Conservation (phyloP, 208 protist genomes). For the Borovskyia barvae region DNA sequence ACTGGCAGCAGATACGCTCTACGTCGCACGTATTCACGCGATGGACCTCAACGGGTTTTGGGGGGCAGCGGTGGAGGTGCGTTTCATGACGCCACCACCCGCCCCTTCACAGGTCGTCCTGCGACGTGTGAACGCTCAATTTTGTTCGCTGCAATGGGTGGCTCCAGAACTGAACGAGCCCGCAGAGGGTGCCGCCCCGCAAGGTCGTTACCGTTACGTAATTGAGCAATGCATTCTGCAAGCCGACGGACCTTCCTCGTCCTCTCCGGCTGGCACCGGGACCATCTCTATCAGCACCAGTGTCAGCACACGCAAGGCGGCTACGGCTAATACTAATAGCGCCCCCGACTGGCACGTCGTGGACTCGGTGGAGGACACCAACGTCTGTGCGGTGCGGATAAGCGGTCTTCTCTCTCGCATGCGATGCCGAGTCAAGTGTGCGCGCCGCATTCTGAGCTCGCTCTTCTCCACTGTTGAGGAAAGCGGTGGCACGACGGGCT, state of each 20-base stretch:
- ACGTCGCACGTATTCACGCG: slow-evolving; percentile 64
- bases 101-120: slow-evolving; percentile 65
- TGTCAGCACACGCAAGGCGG: slow-evolving; percentile 10
- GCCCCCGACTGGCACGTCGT: slow-evolving; percentile 71
- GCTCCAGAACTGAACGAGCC: slow-evolving; percentile 13
- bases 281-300: not conserved
- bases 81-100: slow-evolving; percentile 67
- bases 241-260: not conserved
- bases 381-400: slow-evolving; percentile 67
- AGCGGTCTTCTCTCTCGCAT: slow-evolving; percentile 51
- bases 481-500: not conserved
- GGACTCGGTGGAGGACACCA: slow-evolving; percentile 63
- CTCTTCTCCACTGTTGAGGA: not conserved
- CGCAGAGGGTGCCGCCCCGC: not conserved
- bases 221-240: slow-evolving; percentile 60
- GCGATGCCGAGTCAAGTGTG: slow-evolving; percentile 83
- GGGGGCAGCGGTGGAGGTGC: slow-evolving; percentile 66
- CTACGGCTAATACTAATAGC: not conserved
- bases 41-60: slow-evolving; percentile 76
- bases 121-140: slow-evolving; percentile 75
- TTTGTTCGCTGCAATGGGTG: slow-evolving; percentile 79
- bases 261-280: not conserved
- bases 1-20: slow-evolving; percentile 59
- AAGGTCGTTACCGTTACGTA: slow-evolving; percentile 62
- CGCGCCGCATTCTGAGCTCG: slow-evolving; percentile 6